Evolutionary conservation across 2,329 filamentous ascomycete species (phyloP), one percentile per base, ranked within the genome.

Genomic region (Epichloe hybrida): DNA sequence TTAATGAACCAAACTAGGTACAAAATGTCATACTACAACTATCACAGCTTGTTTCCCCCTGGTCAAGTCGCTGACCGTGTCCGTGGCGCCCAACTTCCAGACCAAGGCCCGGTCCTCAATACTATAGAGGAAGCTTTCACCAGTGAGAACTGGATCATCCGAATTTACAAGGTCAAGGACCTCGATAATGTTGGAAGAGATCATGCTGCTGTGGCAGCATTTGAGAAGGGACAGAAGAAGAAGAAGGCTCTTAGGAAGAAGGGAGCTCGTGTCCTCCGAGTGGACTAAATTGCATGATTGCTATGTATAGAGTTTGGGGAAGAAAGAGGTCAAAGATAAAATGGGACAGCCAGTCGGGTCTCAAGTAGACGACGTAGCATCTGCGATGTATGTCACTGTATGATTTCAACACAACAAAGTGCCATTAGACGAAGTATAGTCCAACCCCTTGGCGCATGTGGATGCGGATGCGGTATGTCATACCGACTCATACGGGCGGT

Each of bases 1-100:
- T 21, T 46, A 38, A 51, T 17, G 34, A 42, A 64, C 67, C 54
- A 69, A 61, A 47, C 27, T 57, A 95, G 90, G 88, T 98, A 98
- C 81, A 98, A 98, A 79, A 96, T 98, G 90, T 96, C 89, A 21
- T 98, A 98, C 79, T 87, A 98, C 80, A 97, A 97, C 77, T 98
- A 87, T 76, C 80, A 91, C 69, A 73, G 78, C 45, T 81, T 98
- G 55, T 98, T 97, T 79, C 91, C 90, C 23, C 77, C 84, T 2
- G 93, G 93, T 55, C 89, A 97, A 70, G 90, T 88, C 37, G 74
- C 82, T 59, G 93, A 98, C 66, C 85, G 93, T 59, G 93, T 98
- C 56, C 89, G 93, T 64, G 82, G 83, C 57, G 78, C 80, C 38
- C 80, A 79, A 54, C 73, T 97, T 48, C 94, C 93, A n/a, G 81